Evolutionary conservation across 2,329 filamentous ascomycete genomes (phyloP), one percentile per base, ranked within the genome.

Genomic region (Diplodia seriata): DNA sequence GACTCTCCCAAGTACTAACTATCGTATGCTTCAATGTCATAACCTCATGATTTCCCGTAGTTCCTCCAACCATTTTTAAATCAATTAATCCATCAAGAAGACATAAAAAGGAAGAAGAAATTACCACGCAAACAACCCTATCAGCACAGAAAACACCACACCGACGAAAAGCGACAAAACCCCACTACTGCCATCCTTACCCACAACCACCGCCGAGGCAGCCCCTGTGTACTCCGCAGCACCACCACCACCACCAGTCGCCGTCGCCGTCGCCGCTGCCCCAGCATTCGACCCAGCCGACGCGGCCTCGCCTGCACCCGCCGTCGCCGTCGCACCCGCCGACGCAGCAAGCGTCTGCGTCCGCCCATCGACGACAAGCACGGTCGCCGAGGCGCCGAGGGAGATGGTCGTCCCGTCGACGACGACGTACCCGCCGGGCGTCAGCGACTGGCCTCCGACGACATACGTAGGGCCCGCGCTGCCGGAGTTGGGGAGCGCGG

Each of bases 391-490:
- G 6, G 73, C 68, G n/a, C 71, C 71, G 8, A 79, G 72, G 0
- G 74, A 76, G n/a, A 79, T 74, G 9, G 53, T 50, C 3, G 51
- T 56, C 5, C 40, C 51, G 14, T 49, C 63, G 1, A 79, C 70
- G 18, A 74, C 76, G 33, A 80, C 74, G 1, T 70, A 69, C 11
- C 76, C 75, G 5, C 77, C 79, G 6, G 80, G 76, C 1, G 72
- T 71, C 1, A 82, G 74, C 2, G 79, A 81, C 47, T 80, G 74
- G 18, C 78, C 80, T 15, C 74, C 73, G 14, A 83, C 72, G 15
- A 81, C 68, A 53, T 81, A 83, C 0, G 65, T 67, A 23, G 18
- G 29, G 26, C 40, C 65, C 1, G 43, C 54, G 29, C 26, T 18
- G 20, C 63, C 38, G 1, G 51, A 55, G 18, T 31, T 49, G 7